These are phyloP conservation scores for Myxozyma geophila DNA, from an alignment of 805 yeast genomes.

Conservation along the genomic window DNA sequence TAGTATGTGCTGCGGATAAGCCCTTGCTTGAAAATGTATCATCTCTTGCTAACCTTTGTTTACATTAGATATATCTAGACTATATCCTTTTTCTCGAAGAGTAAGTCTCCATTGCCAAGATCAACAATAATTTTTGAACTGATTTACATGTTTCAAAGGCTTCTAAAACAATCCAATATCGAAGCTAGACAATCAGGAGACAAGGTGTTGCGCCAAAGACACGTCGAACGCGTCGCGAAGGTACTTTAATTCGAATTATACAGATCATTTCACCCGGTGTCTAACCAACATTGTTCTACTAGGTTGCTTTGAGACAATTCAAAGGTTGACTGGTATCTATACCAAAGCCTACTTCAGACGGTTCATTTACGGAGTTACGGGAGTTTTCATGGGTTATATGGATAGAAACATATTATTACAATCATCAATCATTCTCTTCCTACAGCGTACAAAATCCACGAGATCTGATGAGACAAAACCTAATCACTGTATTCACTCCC, in stretches of 20 bases:
- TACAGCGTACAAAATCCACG: too few species aligned
- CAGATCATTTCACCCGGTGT: not conserved
- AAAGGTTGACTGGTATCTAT: slow-evolving; percentile 14
- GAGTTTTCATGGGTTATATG: not conserved
- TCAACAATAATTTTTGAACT: not conserved
- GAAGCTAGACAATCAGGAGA: slow-evolving; percentile 32
- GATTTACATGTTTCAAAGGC: not conserved
- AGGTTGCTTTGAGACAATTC: slow-evolving; percentile 17
- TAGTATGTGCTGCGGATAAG: slow-evolving; percentile 18
- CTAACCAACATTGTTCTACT: not conserved
- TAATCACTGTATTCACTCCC: too few species aligned
- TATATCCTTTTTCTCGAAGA: slow-evolving; percentile 32
- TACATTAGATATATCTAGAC: slow-evolving; percentile 30
- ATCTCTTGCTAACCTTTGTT: not conserved
- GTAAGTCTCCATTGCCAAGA: slow-evolving; percentile 10
- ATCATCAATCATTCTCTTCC: too few species aligned
- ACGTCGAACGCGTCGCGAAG: slow-evolving; percentile 27
- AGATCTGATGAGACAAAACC: too few species aligned
- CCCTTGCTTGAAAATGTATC: not conserved
- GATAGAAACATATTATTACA: too few species aligned
- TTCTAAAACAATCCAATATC: slow-evolving; percentile 21
- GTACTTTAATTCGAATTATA: not conserved
- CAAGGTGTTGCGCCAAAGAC: slow-evolving; percentile 21
- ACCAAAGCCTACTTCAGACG: not conserved
- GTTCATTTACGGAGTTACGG: not conserved